Percentiles rank a stretch among this genome's conserved stretches.
Evolutionary conservation across 2,329 filamentous ascomycete genomes (phyloP).

Genomic region (Aspergillus clavatus): DNA sequence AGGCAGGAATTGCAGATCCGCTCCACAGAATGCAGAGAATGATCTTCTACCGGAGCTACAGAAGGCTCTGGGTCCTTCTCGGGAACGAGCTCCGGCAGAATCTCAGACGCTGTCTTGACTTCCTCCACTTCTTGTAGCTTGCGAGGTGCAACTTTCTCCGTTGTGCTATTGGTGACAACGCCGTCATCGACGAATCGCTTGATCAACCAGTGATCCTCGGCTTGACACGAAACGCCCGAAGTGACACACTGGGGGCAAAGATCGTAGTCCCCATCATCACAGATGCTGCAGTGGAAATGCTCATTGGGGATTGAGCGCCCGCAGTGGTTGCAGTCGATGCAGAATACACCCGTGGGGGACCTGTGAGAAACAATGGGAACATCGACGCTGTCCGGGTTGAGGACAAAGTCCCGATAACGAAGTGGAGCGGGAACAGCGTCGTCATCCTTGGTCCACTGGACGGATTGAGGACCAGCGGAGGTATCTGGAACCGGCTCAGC

Average conservation of each 20-base stretch:
- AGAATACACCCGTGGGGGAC: conserved; percentile 53
- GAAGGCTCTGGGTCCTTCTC: conserved; percentile 26
- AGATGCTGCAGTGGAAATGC: conserved; percentile 93
- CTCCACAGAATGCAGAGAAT: conserved; percentile 10
- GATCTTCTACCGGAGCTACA: conserved; percentile 15
- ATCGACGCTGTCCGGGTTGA: conserved; percentile 24
- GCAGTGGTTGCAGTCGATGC: conserved; percentile 92
- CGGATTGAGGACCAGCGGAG: conserved; percentile 6
- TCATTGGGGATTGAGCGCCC: conserved; percentile 69
- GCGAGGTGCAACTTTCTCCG: conserved; percentile 71
- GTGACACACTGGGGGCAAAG: conserved; percentile 78
- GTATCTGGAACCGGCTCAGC: conserved; percentile 5
- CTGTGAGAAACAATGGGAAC: conserved; percentile 31
- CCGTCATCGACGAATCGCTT: conserved; percentile 80
- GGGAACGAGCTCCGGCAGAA: conserved; percentile 12
- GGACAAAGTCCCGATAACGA: conserved; percentile 25
- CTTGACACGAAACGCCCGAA: conserved; percentile 69
- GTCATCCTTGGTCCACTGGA: conserved; percentile 9
- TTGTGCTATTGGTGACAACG: conserved; percentile 75
- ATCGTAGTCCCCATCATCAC: conserved; percentile 90
- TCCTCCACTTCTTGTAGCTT: conserved; percentile 24
- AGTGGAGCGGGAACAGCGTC: conserved; percentile 11
- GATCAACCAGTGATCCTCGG: conserved; percentile 84
- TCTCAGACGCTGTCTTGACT: conserved; percentile 11
- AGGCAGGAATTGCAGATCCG: conserved; percentile 64